These are phyloP conservation scores for Plenodomus tracheiphilus DNA, from an alignment of 2,329 filamentous ascomycete species.

Conservation along the genomic window DNA sequence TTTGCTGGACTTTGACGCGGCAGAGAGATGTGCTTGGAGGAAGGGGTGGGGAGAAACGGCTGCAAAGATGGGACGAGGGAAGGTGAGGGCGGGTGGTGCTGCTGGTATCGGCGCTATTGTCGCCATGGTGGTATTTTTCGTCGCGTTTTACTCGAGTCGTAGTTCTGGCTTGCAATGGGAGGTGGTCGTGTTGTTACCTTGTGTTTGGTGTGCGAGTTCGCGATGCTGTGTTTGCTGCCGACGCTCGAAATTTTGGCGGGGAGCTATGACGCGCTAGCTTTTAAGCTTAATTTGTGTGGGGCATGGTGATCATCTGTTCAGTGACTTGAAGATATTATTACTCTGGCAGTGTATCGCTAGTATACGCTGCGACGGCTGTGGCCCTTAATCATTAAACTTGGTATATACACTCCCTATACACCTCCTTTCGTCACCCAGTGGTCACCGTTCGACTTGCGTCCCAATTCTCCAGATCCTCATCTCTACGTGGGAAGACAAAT, in stretches of 20 bases:
- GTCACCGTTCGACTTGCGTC: no score
- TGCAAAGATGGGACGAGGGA: conserved; percentile 75
- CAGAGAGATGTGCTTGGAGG: conserved; percentile 85
- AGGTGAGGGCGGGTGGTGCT: conserved; percentile 46
- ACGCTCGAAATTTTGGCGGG: background rate
- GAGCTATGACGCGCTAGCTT: background rate
- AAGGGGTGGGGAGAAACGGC: conserved; percentile 88
- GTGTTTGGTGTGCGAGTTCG: background rate
- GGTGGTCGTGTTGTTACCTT: no score
- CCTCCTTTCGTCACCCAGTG: no score
- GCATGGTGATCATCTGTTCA: conserved; percentile 4
- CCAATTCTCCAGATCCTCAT: background rate
- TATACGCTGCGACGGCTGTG: no score
- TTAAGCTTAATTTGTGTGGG: conserved; percentile 19
- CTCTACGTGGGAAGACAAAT: background rate
- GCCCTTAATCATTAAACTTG: background rate
- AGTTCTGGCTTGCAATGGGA: background rate
- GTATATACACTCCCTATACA: background rate
- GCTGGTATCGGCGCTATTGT: conserved; percentile 15
- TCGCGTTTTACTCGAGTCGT: background rate
- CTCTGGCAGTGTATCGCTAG: no score
- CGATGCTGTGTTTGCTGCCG: background rate
- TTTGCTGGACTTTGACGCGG: conserved; percentile 46
- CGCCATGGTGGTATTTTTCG: conserved; percentile 18
- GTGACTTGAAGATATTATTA: background rate